Base-by-base conservation (phyloP, 2,329 filamentous ascomycete genomes). In the Paraconiothyrium brasiliense region DNA sequence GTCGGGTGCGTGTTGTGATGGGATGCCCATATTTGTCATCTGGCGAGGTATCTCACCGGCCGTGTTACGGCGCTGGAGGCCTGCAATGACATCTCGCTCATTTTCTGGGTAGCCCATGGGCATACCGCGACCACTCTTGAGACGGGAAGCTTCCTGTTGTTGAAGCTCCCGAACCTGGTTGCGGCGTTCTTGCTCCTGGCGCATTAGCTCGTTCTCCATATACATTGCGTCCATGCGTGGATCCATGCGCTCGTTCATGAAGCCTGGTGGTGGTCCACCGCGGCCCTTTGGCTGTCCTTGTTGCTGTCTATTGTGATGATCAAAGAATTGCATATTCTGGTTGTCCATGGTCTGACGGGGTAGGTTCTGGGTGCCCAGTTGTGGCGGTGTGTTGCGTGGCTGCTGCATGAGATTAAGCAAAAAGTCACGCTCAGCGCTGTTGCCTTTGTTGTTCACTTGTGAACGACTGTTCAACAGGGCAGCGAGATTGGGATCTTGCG, bases 381-480 rank as follows among this genome's bases (percentile, higher is more conserved):
- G 76, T 46, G 75, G 75, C 8, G 76, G 74, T 2, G 76, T 78
- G 32, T 60, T 68, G 22, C 74, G 71, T 4, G 84, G 81, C 71
- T 86, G 84, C 68, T 90, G 87, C 92, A 97, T 95, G 34, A 97
- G 84, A 63, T 89, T 91, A 79, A 97, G 92, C 52, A 97, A 82
- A 75, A 95, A 94, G 66, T 96, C 91, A n/a, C 90, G 87, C 69
- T 94, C 75, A 34, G 92, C 69, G 84, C 87, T 74, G 86, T 89
- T 73, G 82, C 71, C 64, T 64, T 72, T 65, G 76, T 69, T 78
- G 75, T 70, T 79, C 16, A 75, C 75, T 44, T 71, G 67, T 5
- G 63, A 81, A 72, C 76, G 78, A 48, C 75, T 75, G 41, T 78
- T 81, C 64, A 77, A 76, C 35, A 79, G 63, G 44, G 73, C 74